Evolutionary conservation across 306 rosid species (phyloP), one percentile per base, ranked within the genome.

Genomic region (Ormosia emarginata): DNA sequence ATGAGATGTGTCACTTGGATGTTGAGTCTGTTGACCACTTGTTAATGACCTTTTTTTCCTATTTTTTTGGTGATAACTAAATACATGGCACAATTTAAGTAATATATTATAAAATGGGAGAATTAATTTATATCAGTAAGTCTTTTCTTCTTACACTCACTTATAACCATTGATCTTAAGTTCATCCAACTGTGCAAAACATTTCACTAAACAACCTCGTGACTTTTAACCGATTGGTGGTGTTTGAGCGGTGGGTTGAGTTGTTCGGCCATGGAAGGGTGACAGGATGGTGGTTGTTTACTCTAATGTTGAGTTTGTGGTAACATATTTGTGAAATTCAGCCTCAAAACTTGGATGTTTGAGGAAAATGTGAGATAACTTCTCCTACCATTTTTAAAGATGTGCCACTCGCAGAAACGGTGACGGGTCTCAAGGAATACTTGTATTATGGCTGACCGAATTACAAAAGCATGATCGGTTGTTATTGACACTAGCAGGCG

Each of bases 361-460:
- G 68, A 92, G 93, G 88, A 95, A 95, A 82, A 95, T 89, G 37
- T 91, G 97, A 75, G 98, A 93, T 61, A 95, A 80, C 83, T 91
- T 96, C 92, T 96, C 98, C 89, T 96, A 98, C 58, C 98, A 91
- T 96, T 94, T 82, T 93, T 95, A 84, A 93, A 95, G 85, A 95
- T 92, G 85, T 95, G 99, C 99, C 99, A 95, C 85, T 95, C 93
- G 89, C 99, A 95, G 92, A 90, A 93, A 17, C 99, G 98, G 77
- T 92, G 99, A 33, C 98, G 98, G 57, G 94, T 88, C 86, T 87
- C 88, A 0, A 98, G 99, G 74, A 95, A 90, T 57, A 95, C 98
- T 83, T 93, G 91, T 64, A 83, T 73, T 55, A 95, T 83, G 65
- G 99, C 93, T 8, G 93, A 89, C 76, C 86, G 93, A 78, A 95